These are phyloP conservation scores for Talaromyces piceae DNA, from an alignment of 2,329 filamentous ascomycete genomes.

Conservation along the genomic window DNA sequence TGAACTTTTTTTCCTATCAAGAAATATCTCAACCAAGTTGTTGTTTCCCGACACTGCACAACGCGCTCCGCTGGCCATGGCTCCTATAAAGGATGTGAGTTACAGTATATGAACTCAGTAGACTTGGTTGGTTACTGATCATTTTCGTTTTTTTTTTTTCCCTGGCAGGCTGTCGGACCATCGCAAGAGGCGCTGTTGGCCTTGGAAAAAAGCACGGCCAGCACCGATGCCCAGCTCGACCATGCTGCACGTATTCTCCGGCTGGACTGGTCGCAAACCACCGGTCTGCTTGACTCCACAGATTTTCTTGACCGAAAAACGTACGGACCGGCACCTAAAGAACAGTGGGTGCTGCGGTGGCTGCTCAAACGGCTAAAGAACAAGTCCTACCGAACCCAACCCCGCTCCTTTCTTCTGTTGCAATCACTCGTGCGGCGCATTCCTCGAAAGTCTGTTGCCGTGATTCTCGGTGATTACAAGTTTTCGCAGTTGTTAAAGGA, in stretches of 20 bases:
- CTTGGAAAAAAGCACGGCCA: slow-evolving; percentile 37
- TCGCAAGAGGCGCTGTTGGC: slow-evolving; percentile 39
- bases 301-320: not conserved
- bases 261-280: slow-evolving; percentile 28
- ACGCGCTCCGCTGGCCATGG: slow-evolving; percentile 3
- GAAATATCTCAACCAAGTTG: too few species aligned
- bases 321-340: slow-evolving; percentile 36
- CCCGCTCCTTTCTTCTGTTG: slow-evolving; percentile 47
- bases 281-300: not conserved
- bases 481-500: slow-evolving; percentile 61
- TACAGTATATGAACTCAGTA: not conserved
- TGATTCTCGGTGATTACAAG: slow-evolving; percentile 61
- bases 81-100: slow-evolving; percentile 6
- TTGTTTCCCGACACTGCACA: not conserved
- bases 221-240: slow-evolving; percentile 32
- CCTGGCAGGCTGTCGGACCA: slow-evolving; percentile 29
- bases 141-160: not conserved
- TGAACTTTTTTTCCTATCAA: slow-evolving; percentile 8
- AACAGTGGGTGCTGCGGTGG: slow-evolving; percentile 63
- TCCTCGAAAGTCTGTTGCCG: slow-evolving; percentile 61
- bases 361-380: slow-evolving; percentile 52
- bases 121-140: not conserved
- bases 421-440: slow-evolving; percentile 62
- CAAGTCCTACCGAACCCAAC: slow-evolving; percentile 36
- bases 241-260: slow-evolving; percentile 39